Base-by-base conservation (phyloP, 116 monocot species). In the Posidonia oceanica region DNA sequence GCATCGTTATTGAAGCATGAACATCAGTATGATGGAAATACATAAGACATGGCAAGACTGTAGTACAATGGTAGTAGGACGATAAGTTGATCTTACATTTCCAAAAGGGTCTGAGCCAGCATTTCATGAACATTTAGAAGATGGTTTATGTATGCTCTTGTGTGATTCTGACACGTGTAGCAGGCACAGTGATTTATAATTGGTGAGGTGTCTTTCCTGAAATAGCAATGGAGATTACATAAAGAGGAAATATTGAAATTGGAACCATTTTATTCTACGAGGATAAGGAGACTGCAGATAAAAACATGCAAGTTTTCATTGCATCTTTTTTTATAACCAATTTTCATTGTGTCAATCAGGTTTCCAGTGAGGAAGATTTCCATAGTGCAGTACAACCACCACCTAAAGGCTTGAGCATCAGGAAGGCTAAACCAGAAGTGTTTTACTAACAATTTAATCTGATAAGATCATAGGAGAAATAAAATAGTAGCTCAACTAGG, bases 101-200 rank as follows among this genome's bases (percentile, higher is more conserved):
- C 97, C 13, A 97, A 79, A 60, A 97, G 74, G 72, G 83, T 97
- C 57, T 97, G 92, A 67, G 85, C 89, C 67, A 97, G 58, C 97
- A 97, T 97, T 73, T 97, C 92, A 77, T 97, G 92, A 48, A 84
- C 88, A 69, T 91, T 96, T 11, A 96, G 80, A 64, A 96, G 83
- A 72, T 96, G 96, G 78, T 96, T 91, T 20, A 96, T 73, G 77
- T 96, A 96, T 42, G 92, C 96, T 39, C 87, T 76, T 18, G 92
- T 91, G 57, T 96, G 92, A 75, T 96, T 89, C 73, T 75, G 76
- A 63, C 96, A 89, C 5, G 85, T 89, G 74, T 79, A 89, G 66
- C 89, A 89, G 59, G 54, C 54, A 73, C 89, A 96, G 57, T 72
- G 75, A 7, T 76, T 61, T 15, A 89, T 67, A 58, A 96, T 86